phyloP scores from a whole-genome alignment of 2,329 filamentous ascomycete species.

The Microsporum ferrugineum region DNA sequence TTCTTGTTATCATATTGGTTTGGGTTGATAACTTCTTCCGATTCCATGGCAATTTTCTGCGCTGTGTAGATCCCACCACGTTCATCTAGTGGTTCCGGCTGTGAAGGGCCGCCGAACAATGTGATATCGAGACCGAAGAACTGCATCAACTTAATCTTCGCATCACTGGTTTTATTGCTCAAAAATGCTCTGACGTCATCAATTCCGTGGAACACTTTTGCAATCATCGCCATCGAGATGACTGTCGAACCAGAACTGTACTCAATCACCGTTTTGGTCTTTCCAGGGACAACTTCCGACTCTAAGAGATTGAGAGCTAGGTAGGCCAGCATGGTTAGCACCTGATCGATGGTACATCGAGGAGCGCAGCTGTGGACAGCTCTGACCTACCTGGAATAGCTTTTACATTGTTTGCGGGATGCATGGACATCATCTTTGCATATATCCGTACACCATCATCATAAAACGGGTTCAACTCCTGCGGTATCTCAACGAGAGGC shows the following conservation, averaged over 20 bases:
- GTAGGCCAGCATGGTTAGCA: background rate
- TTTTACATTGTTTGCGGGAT: constrained; percentile 55
- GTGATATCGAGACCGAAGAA: constrained; percentile 47
- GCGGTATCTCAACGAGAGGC: constrained; percentile 51
- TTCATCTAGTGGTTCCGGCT: constrained; percentile 44
- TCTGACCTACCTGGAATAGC: constrained; percentile 38
- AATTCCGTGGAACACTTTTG: constrained; percentile 41
- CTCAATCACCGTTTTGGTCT: constrained; percentile 46
- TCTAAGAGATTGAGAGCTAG: background rate
- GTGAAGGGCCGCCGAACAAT: constrained; percentile 48
- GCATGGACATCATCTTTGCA: constrained; percentile 55
- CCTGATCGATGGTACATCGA: background rate
- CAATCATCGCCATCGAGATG: constrained; percentile 47
- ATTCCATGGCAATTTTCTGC: constrained; percentile 32
- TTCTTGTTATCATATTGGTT: constrained; percentile 47
- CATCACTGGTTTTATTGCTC: constrained; percentile 47
- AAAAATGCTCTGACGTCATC: constrained; percentile 45
- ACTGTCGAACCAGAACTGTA: constrained; percentile 53
- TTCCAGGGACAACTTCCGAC: constrained; percentile 14
- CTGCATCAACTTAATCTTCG: constrained; percentile 46
- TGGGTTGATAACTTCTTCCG: constrained; percentile 39
- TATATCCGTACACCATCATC: constrained; percentile 51
- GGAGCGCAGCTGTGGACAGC: background rate
- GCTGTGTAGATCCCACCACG: constrained; percentile 45
- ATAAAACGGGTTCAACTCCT: constrained; percentile 46